These are phyloP conservation scores for Liriodendron chinense DNA, from an alignment of 164 flowering plant genomes.

Conservation along the genomic window DNA sequence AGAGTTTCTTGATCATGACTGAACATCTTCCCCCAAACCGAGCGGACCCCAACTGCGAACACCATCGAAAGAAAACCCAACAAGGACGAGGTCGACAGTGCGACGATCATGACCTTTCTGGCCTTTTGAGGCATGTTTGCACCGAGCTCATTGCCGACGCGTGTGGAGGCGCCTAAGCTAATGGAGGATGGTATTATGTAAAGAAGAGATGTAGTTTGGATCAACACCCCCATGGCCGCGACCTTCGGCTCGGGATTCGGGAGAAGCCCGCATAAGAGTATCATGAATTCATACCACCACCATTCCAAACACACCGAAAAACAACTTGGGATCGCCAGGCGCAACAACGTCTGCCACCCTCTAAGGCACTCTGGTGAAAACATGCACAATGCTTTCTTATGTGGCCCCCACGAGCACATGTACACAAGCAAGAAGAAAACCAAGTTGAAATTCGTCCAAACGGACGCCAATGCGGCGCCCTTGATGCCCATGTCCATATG, in stretches of 20 bases:
- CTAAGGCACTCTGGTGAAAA: slow-evolving; percentile 42
- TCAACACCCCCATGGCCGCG: slow-evolving; percentile 80
- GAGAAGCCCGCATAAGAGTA: slow-evolving; percentile 61
- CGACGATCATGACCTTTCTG: slow-evolving; percentile 39
- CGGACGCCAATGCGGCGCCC: slow-evolving; percentile 63
- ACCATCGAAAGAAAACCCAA: slow-evolving; percentile 52
- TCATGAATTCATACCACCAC: slow-evolving; percentile 97
- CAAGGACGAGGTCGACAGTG: slow-evolving; percentile 38
- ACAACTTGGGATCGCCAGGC: slow-evolving; percentile 73
- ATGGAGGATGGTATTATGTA: slow-evolving; percentile 84
- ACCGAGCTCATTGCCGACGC: slow-evolving; percentile 74
- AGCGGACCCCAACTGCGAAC: slow-evolving; percentile 49
- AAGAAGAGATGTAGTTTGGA: slow-evolving; percentile 73
- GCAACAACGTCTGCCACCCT: slow-evolving; percentile 47
- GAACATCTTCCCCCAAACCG: slow-evolving; percentile 62
- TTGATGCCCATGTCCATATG: slow-evolving; percentile 46
- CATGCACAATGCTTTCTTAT: slow-evolving; percentile 51
- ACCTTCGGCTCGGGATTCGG: slow-evolving; percentile 61
- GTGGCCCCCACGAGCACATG: slow-evolving; percentile 36
- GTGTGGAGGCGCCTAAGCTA: slow-evolving; percentile 65
- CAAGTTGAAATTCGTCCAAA: slow-evolving; percentile 57
- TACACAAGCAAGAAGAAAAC: slow-evolving; percentile 44
- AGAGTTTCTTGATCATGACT: slow-evolving; percentile 52
- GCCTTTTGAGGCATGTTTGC: slow-evolving; percentile 57
- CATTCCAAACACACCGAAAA: slow-evolving; percentile 78